Base-by-base conservation (phyloP, 176 grass and related monocot genomes). In the Ensete ventricosum region DNA sequence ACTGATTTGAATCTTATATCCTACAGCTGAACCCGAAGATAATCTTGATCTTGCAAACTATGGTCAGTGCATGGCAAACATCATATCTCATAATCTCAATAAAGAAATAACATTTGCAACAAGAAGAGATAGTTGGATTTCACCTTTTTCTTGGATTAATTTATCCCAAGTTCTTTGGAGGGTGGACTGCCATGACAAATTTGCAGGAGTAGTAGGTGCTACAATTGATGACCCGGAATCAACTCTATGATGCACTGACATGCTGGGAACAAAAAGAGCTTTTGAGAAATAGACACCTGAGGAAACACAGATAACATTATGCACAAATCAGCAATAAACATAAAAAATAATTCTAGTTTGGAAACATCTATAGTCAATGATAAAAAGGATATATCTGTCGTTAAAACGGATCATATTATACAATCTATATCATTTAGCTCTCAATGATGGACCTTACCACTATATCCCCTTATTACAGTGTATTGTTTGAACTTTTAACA, bases 241-340 rank as follows among this genome's bases (percentile, higher is more conserved):
- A 14, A 79, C 77, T 66, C 66, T 79, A 57, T 71, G 23, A 79
- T 79, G 59, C 19, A 25, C 53, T 14, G 77, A 79, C 53, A 71
- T 58, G 52, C 53, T 79, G 17, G 77, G 77, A 8, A 79, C 77
- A 60, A 79, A 79, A 12, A 79, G 64, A 50, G 66, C 77, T 79
- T 70, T 79, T 60, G 77, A 79, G 66, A 79, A 79, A 49, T 71
- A 26, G 66, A 79, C 77, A 71, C 77, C 77, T 79, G 77, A 69
- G 8, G n/a, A 13, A 55, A 9, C 14, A 14, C 14, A 64, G 11
- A 23, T 14, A 14, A 54, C 17, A 2, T 12, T 26, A 25, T 5
- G 34, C 5, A 20, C 21, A 10, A 54, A 66, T 22, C 17, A 5
- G n/a, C 62, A 66, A 26, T 53, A 34, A 17, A 8, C 5, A 17